Base-by-base conservation (phyloP, 257 asterid genomes). In the Solanum stenotomum region DNA sequence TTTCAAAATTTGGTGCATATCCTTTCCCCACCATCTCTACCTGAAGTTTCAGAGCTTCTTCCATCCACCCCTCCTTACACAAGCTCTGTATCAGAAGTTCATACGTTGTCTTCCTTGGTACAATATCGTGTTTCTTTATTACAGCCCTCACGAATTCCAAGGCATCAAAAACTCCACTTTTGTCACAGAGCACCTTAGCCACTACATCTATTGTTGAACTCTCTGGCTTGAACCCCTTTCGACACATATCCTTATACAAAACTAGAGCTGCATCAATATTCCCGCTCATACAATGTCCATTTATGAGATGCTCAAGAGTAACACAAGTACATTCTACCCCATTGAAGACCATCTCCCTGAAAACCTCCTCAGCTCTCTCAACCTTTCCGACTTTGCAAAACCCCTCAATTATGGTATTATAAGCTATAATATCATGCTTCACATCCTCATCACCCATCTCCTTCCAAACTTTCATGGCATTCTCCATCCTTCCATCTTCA, bases 1-100 rank as follows among this genome's bases (percentile, higher is more conserved):
- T 92, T 78, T 88, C 96, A 29, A 88, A 88, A 89, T 93, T 88
- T 10, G 95, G 93, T 87, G 92, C 93, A 87, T 91, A 92, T 70
- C 99, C 98, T 83, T 88, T 92, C 87, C 93, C 91, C n/a, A 91
- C 94, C 99, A 96, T 95, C 91, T 94, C 96, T 0, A 90, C 98
- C 93, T 94, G 98, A 91, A 96, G 89, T 90, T 88, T 88, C 63
- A 92, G 89, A 77, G 96, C 98, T 89, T 94, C 96, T 85, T 93
- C 95, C 93, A 94, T 91, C 88, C 78, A 87, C 38, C 98, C 98
- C 87, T 90, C 93, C 46, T 23, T 70, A 87, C 99, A 96, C 91
- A 94, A 90, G 76, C 93, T 94, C 88, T 75, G 91, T 13, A 93
- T 90, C 90, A 95, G 87, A 27, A 78, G 74, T 74, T 87, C 94